Evolutionary conservation across 169 alveolate species (phyloP), one percentile per base, ranked within the genome.

Genomic region (Cardiosporidium cionae): DNA sequence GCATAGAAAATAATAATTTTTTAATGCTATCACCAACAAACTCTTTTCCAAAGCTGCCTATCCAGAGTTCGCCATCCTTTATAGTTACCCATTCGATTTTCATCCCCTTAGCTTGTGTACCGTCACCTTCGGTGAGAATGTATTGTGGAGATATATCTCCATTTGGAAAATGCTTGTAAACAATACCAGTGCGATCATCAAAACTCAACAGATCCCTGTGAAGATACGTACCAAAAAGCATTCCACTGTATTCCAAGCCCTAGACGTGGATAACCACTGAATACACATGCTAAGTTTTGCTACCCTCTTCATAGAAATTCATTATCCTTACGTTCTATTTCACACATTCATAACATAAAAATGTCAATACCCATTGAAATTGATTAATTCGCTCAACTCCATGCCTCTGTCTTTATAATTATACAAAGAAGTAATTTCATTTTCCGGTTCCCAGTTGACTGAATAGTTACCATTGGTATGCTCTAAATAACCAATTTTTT

Each of bases 121-220:
- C 86, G 29, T 78, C 84, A 3, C 86, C 86, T 28, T 81, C 87
- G 1, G 82, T 65, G 25, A 81, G 31, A 16, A 81, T 35, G 72
- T 70, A 78, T 63, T 78, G 36, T 37, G 87, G 86, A 27, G 5
- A 77, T 52, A 4, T 35, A 36, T 27, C 58, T 36, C 5, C 85
- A 72, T 67, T 66, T 74, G 31, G 29, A 77, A 27, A 2, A 35
- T 44, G 77, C 37, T 78, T 76, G 72, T 77, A 81, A 44, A 81
- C 72, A 22, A 81, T 81, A 1, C 87, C 87, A 7, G 86, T 81
- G n/a, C 87, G 85, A 65, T 81, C 87, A 28, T 81, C 87, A 4
- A 71, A 76, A 0, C 82, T 67, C 23, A 78, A 70, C 77, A 81
- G 71, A n/a, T 23, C 70, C n/a, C 70, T 65, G 72, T 33, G 33